Percentiles rank a stretch among this genome's conserved stretches.
phyloP scores from a whole-genome alignment of 2,329 filamentous ascomycete genomes.

The Verruconis gallopava region DNA sequence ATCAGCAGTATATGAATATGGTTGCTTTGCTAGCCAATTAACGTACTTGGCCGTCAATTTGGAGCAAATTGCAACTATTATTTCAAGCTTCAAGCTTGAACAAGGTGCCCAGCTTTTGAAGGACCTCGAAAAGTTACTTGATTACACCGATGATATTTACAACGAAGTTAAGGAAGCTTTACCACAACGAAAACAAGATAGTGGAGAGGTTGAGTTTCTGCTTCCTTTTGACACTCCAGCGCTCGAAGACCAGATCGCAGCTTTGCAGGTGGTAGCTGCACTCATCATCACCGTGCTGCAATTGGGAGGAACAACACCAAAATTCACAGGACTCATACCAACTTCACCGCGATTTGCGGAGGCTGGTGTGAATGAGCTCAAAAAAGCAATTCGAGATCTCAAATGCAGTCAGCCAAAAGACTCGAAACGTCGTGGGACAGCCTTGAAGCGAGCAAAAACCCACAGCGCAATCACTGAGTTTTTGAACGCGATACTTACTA shows the following conservation, averaged over 20 bases:
- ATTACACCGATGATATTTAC: slow-evolving; percentile 4
- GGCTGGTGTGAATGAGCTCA: neutral
- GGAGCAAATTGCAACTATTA: slow-evolving; percentile 2
- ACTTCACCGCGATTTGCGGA: slow-evolving; percentile 5
- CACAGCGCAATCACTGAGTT: slow-evolving; percentile 5
- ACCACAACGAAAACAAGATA: slow-evolving; percentile 2
- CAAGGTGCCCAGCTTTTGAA: neutral
- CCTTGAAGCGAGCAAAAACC: slow-evolving; percentile 4
- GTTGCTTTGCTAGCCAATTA: slow-evolving; percentile 6
- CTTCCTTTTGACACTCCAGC: slow-evolving; percentile 1
- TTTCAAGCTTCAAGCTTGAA: neutral
- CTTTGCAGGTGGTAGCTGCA: slow-evolving; percentile 1
- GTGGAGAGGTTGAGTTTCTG: slow-evolving; percentile 1
- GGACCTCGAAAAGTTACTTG: slow-evolving; percentile 4
- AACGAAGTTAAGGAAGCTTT: slow-evolving; percentile 4
- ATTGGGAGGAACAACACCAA: neutral
- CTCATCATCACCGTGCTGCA: slow-evolving; percentile 4
- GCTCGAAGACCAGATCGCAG: slow-evolving; percentile 2
- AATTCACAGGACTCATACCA: neutral
- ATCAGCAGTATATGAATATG: slow-evolving; percentile 8
- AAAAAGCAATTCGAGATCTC: neutral
- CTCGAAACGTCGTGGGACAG: neutral
- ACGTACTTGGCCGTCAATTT: slow-evolving; percentile 4
- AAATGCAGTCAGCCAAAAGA: slow-evolving; percentile 6
- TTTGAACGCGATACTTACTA: neutral